Evolutionary conservation across 2,329 filamentous ascomycete species (phyloP), one percentile per base, ranked within the genome.

Genomic region (Stagonosporopsis rhizophila): DNA sequence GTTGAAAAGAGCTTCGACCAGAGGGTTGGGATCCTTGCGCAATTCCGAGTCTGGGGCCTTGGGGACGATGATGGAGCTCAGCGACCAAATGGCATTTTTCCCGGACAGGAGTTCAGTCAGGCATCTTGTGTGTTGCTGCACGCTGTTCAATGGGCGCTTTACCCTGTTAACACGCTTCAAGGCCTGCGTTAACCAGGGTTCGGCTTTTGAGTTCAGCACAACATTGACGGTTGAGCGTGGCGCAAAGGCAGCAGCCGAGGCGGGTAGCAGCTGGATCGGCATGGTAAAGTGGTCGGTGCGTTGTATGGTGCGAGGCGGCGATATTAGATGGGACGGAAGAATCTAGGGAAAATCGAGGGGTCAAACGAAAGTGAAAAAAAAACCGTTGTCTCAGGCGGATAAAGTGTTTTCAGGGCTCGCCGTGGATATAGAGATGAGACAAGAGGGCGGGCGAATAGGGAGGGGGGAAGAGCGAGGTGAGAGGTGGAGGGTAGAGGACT

Each of bases 131-230:
- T 98, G 95, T 78, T 99, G 95, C 55, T 91, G 89, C 44, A 97
- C 91, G 77, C 91, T 97, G 85, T 99, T 99, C 78, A 98, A 86
- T 59, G 95, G 94, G 69, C 95, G 90, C 86, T 98, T 99, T 71
- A 97, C 88, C 67, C 90, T 87, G 84, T 96, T 98, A 81, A 97
- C 92, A 77, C 95, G 89, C 85, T 98, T 98, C 71, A 99, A 84
- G 11, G 93, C 96, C 75, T 93, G 91, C 32, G 95, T 99, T 78
- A 98, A 85, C 95, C 95, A 99, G 58, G 92, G 90, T 81, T 97
- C 93, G 72, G 96, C 87, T 82, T 95, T 96, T 75, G 89, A 89
- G 73, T 89, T 90, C 71, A 99, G 83, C 58, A 99, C 95, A 67
- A 99, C 91, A 76, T 96, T 98, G 77, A 96, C 94, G 23, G 91